Evolutionary conservation across 2,329 filamentous ascomycete species (phyloP), one percentile per base, ranked within the genome.

Genomic region (Xylaria sp.): DNA sequence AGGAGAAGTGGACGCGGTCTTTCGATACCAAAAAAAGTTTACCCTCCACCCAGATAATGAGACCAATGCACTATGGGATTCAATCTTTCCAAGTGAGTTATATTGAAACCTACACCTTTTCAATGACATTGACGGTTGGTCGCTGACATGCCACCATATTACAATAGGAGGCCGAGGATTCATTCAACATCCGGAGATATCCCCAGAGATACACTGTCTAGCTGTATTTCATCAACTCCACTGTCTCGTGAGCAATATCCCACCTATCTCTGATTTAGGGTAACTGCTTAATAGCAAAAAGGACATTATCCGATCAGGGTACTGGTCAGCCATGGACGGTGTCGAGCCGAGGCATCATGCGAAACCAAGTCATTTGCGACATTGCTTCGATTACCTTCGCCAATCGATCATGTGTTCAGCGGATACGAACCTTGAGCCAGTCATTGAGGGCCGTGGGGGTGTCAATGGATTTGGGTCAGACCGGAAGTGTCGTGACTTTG

Each of bases 211-310:
- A 54, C 59, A 54, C 23, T 62, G 59, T n/a, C 15, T 62, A 43
- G 33, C 62, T 23, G 62, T 64, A 0, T 49, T 33, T 20, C 64
- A 67, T 23, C 64, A 67, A 46, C 52, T 67, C 8, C 64, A 67
- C n/a, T 67, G 64, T 13, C 52, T 67, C 2, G 64, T 67, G 36
- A 25, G 64, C 43, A 41, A 46, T 3, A 9, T 9, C 2, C 5
- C 49, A 31, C n/a, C 28, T 33, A 18, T 36, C n/a, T 13, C 25
- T 6, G 15, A 12, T 43, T 2, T 28, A 25, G 20, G 33, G 31
- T 36, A 48, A 28, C 23, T 60, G 12, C 6, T 60, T 20, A 54
- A 54, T 20, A 15, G 33, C 2, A 25, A 28, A 41, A 52, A 62
- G 59, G 59, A 62, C 20, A 54, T 54, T 13, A 62, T 62, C 10